Conservation (phyloP, 2,329 filamentous ascomycete species). For the Colletotrichum tamarilloi region DNA sequence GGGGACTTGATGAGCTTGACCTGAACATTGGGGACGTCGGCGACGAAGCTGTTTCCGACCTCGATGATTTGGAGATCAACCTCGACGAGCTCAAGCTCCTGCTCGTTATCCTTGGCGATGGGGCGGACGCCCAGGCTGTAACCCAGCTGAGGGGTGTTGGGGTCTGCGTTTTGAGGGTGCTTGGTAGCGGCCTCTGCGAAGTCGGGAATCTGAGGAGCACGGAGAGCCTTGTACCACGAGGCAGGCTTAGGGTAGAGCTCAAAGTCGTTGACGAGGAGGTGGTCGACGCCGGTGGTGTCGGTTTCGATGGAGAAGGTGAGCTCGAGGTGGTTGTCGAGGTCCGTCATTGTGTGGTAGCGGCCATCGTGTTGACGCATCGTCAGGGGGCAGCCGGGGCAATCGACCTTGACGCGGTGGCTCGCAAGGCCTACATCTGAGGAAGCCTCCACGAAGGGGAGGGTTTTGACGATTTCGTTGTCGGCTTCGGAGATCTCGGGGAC, state of each 20-base stretch:
- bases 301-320: constrained; percentile 66
- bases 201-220: constrained; percentile 57
- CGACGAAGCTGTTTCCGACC: constrained; percentile 66
- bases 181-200: constrained; percentile 42
- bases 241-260: constrained; percentile 68
- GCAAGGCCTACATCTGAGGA: constrained; percentile 42
- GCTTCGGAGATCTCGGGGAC: constrained; percentile 59
- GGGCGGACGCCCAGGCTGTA: constrained; percentile 59
- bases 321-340: constrained; percentile 54
- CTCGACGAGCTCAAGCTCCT: constrained; percentile 62
- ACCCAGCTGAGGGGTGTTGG: constrained; percentile 53
- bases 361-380: constrained; percentile 42
- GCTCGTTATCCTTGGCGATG: constrained; percentile 60
- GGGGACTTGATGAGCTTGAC: constrained; percentile 72
- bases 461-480: constrained; percentile 55
- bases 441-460: constrained; percentile 47
- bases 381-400: constrained; percentile 66
- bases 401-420: constrained; percentile 57
- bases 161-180: constrained; percentile 45
- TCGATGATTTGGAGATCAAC: constrained; percentile 70
- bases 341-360: constrained; percentile 38
- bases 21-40: constrained; percentile 65
- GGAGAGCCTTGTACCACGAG: constrained; percentile 55
- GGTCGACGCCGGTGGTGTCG: constrained; percentile 50
- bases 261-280: constrained; percentile 68